A percentile compares a stretch with the other conserved stretches of the same genome.
phyloP scores from a whole-genome alignment of 306 rosid genomes.

The Adenanthera pavonina region DNA sequence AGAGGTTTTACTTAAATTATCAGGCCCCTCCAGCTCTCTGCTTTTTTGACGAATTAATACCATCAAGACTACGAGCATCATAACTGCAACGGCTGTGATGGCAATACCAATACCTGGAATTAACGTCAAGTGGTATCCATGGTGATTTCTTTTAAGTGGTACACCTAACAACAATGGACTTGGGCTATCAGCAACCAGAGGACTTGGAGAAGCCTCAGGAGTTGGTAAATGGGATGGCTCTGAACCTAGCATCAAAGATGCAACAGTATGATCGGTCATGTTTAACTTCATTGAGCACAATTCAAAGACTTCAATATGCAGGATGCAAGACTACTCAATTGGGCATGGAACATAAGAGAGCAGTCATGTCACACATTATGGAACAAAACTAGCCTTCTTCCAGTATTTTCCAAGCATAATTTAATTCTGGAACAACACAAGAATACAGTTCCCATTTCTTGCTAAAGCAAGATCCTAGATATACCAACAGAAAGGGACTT shows the following conservation, averaged over 20 bases:
- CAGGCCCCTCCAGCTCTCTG: conserved; percentile 76
- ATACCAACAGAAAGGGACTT: conserved; percentile 12
- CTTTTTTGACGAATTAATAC: conserved; percentile 81
- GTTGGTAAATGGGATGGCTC: conserved; percentile 61
- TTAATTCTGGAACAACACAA: conserved; percentile 13
- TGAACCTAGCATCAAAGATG: conserved; percentile 54
- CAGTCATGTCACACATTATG: background rate
- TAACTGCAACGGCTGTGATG: conserved; percentile 74
- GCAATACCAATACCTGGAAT: conserved; percentile 81
- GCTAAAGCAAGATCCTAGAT: conserved; percentile 15
- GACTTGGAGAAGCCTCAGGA: conserved; percentile 81
- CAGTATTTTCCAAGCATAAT: conserved; percentile 18
- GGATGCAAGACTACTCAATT: conserved; percentile 7
- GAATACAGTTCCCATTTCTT: conserved; percentile 17
- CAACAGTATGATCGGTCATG: conserved; percentile 35
- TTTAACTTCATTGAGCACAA: conserved; percentile 21
- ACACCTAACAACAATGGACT: conserved; percentile 58
- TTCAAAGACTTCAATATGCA: conserved; percentile 9
- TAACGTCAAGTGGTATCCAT: conserved; percentile 73
- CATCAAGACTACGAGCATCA: conserved; percentile 71
- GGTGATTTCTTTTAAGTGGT: conserved; percentile 58
- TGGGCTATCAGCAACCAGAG: conserved; percentile 76
- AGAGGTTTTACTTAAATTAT: conserved; percentile 51
- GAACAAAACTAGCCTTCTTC: conserved; percentile 8
- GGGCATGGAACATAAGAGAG: background rate